phyloP scores from a whole-genome alignment of 306 rosid genomes.

The cucumber (Cucumis sativus) region Cucumber_9930_V3 NC_026660.2:28262501-28263000 shows the following conservation, averaged over 20 bases:
- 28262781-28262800: neutral
- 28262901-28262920: constrained; percentile 82
- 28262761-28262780: neutral
- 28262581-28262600: constrained; percentile 69
- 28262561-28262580: constrained; percentile 78
- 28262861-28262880: constrained; percentile 60
- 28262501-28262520: constrained; percentile 78
- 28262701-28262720: constrained; percentile 2
- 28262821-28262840: neutral
- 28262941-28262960: constrained; percentile 57
- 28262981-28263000: constrained; percentile 61
- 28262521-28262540: constrained; percentile 90
- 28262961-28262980: constrained; percentile 62
- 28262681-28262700: constrained; percentile 46
- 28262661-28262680: constrained; percentile 86
- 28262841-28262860: neutral
- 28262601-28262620: constrained; percentile 81
- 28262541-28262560: constrained; percentile 96
- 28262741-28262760: neutral
- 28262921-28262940: constrained; percentile 90
- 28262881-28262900: constrained; percentile 89
- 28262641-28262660: constrained; percentile 84
- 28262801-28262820: neutral
- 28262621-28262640: constrained; percentile 99
- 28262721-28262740: constrained; percentile 13